Base-by-base conservation (phyloP, 2,329 filamentous ascomycete species). In the Cladosporium oxysporum region DNA sequence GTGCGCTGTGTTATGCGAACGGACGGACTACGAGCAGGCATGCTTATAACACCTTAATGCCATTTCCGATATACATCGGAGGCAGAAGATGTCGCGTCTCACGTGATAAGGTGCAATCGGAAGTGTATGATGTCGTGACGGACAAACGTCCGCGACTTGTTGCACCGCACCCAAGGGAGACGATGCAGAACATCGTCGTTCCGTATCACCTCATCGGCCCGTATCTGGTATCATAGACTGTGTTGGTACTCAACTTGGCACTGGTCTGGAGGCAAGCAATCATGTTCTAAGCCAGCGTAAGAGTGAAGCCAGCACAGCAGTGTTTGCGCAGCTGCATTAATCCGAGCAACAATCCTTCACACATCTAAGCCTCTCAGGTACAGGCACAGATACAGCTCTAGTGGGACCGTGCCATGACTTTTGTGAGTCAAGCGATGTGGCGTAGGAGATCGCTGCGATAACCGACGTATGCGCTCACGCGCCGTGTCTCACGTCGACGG, bases 351-450 rank as follows among this genome's bases (percentile, higher is more conserved):
- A 29, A 52, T 29, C 49, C 23, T 52, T 52, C 49, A 52, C 16
- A 14, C 23, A 47, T 10, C 52, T n/a, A n/a, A 55, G 52, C 16
- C 52, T 28, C 50, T 29, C 49, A 53, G 50, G 50, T 53, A 53
- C 50, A 53, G 50, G 28, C n/a, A 53, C 50, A 35, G 31, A 11
- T 35, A 35, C 28, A 55, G 52, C 52, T 55, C 52, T 10, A 3
- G 52, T 55, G 52, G 52, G 31, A 62, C 28, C 59, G 59, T 62
- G 49, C 59, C 61, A 63, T 29, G 49, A 55, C 61, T 63, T 37
- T 57, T 63, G 61, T 63, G 61, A 63, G 50, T 63, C 61, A 63
- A 35, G 44, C 49, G 26, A 47, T 37, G 60, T 63, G 50, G 61
- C 61, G 61, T 41, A 23, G 21, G 21, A 23, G 60, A 63, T 63